Base-by-base conservation (phyloP, 1,139 yeast species). In the Blastobotrys capitulatus region DNA sequence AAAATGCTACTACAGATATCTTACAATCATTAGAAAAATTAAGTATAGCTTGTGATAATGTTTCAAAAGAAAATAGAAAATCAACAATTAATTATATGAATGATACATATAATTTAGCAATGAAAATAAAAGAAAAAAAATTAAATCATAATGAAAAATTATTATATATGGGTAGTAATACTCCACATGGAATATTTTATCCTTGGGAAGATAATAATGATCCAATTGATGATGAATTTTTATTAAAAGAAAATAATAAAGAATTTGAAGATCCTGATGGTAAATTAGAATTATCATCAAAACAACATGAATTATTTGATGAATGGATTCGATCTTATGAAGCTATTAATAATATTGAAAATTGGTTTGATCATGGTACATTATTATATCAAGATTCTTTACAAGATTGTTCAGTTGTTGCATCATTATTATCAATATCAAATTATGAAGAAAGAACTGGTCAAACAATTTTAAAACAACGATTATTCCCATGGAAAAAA, bases 371-470 rank as follows among this genome's bases (percentile, higher is more conserved):
- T 15, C 35, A 62, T 20, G 49, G 53, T 1, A 60, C 54, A 10
- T 42, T 49, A 5, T 62, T 75, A 19, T 71, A 74, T 60, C 87
- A 82, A 59, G 86, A 82, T 56, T 61, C 75, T 1, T 66, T 84
- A 18, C 74, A 79, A n/a, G 83, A 86, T 61, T 87, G 96, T 64
- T 84, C 95, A 0, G 78, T 86, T 57, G 87, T 86, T 2, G 82
- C 88, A 2, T 75, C 88, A 0, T 62, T 84, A 35, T 67, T 83
- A 27, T 74, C 82, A 1, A 64, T 76, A 1, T 60, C 68, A 29
- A 53, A 54, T 16, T 56, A 57, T 47, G 61, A 60, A 29, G 22
- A 47, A 34, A 47, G 63, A 8, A 52, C 57, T 6, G 55, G 58
- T 5, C 47, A 49, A 15, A 29, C 49, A 20, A 38, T 62, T 6